These are phyloP conservation scores for Tetracladium maxilliforme DNA, from an alignment of 2,329 filamentous ascomycete genomes.

Conservation along the genomic window DNA sequence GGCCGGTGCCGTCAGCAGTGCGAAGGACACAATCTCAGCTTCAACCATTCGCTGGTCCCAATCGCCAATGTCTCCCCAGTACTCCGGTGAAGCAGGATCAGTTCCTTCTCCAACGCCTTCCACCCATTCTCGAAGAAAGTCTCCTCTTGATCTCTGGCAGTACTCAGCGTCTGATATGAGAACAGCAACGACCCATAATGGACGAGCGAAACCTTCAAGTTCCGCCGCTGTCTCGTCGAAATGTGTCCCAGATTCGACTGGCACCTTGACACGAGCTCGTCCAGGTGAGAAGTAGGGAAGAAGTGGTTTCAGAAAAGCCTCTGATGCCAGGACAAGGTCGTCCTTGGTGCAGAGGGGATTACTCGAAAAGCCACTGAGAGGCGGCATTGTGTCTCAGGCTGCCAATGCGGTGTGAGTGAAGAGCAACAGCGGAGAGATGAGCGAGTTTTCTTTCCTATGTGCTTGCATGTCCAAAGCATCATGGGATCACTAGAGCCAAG, in stretches of 20 bases:
- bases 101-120: slow-evolving; percentile 10
- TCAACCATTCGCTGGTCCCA: slow-evolving; percentile 39
- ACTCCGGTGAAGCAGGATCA: slow-evolving; percentile 18
- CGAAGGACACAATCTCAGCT: slow-evolving; percentile 32
- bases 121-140: too few relatives aligned
- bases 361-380: slow-evolving; percentile 22
- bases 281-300: slow-evolving; percentile 18
- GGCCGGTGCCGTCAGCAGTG: slow-evolving; percentile 26
- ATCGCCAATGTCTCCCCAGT: slow-evolving; percentile 29
- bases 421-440: too few relatives aligned
- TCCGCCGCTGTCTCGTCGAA: slow-evolving; percentile 29
- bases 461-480: too few relatives aligned
- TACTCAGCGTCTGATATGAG: slow-evolving; percentile 4
- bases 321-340: slow-evolving; percentile 18
- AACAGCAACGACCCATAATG: slow-evolving; percentile 10
- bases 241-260: slow-evolving; percentile 20
- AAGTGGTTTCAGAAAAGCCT: slow-evolving; percentile 21
- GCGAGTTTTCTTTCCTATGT: too few relatives aligned
- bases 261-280: slow-evolving; percentile 19
- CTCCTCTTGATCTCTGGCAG: slow-evolving; percentile 2
- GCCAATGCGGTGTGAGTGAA: too few relatives aligned
- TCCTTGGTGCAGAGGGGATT: slow-evolving; percentile 19
- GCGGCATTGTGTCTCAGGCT: slow-evolving; percentile 21
- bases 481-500: too few relatives aligned
- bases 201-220: slow-evolving; percentile 25